Evolutionary conservation across 2,329 filamentous ascomycete genomes (phyloP).

Genomic region (Stagonosporopsis tanaceti): DNA sequence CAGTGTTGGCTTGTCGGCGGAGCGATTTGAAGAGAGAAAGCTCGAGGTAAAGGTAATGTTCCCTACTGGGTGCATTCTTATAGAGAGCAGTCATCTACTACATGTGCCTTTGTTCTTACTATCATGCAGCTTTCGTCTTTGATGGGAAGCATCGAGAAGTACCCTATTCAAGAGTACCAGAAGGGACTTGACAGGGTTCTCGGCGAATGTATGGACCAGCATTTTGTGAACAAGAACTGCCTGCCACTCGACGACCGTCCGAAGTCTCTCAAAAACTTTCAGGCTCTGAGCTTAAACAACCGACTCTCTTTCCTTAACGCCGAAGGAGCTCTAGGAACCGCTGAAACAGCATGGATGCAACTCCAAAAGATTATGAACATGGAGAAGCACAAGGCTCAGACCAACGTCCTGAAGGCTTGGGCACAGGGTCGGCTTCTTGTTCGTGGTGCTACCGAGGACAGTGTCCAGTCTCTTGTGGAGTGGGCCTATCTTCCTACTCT

Average conservation of each 20-base stretch:
- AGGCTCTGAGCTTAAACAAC: not conserved
- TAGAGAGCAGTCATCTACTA: not conserved
- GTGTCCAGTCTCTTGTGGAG: conserved; percentile 23
- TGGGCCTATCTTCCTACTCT: conserved; percentile 29
- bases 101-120: not conserved
- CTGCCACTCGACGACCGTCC: not conserved
- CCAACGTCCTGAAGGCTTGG: conserved; percentile 19
- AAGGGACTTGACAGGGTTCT: not conserved
- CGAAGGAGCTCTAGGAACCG: conserved; percentile 16
- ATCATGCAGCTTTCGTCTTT: not conserved
- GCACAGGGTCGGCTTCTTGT: conserved; percentile 31
- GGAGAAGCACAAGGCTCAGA: conserved; percentile 19
- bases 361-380: conserved; percentile 15
- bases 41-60: not conserved
- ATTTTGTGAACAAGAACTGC: conserved; percentile 14
- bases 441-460: conserved; percentile 1
- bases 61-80: not conserved
- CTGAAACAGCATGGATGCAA: not conserved
- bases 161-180: not conserved
- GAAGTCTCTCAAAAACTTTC: not conserved
- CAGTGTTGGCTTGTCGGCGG: not conserved
- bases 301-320: conserved; percentile 17
- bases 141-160: not conserved
- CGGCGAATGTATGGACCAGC: conserved; percentile 2
- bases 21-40: not conserved